These are phyloP conservation scores for Ramalina peruviana DNA, from an alignment of 495 filamentous ascomycete species.

Conservation along the genomic window DNA sequence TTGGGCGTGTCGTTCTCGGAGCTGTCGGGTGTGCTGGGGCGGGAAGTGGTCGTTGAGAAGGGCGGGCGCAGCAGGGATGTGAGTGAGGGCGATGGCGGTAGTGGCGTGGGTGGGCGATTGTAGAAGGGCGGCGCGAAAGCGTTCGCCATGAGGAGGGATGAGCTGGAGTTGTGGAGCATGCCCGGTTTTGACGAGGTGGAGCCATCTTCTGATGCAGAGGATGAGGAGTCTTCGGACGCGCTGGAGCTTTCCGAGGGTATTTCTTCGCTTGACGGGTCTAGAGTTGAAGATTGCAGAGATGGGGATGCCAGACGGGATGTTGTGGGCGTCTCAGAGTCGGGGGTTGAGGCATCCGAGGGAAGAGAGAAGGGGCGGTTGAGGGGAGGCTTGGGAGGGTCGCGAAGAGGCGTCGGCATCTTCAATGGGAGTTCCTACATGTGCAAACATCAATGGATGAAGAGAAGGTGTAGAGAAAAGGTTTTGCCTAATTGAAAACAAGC, in stretches of 20 bases:
- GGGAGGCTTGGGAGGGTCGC: too few species aligned
- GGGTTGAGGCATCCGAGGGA: too few species aligned
- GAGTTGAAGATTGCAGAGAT: not conserved
- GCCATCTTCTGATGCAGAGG: constrained; percentile 1
- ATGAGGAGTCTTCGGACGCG: constrained; percentile 1
- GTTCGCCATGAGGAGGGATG: constrained; percentile 22
- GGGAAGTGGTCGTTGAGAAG: constrained; percentile 55
- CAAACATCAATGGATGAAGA: too few species aligned
- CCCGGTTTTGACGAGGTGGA: not conserved
- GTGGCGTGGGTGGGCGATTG: constrained; percentile 71
- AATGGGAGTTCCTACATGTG: too few species aligned
- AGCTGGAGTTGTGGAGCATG: constrained; percentile 20
- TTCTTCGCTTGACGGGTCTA: not conserved
- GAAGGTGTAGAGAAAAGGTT: too few species aligned
- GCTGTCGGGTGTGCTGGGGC: constrained; percentile 81
- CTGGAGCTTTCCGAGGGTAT: not conserved
- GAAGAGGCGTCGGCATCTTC: too few species aligned
- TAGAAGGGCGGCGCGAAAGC: constrained; percentile 82
- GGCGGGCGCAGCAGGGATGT: constrained; percentile 83
- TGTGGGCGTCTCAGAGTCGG: too few species aligned
- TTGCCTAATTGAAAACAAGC: too few species aligned
- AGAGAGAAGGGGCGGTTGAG: too few species aligned
- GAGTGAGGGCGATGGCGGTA: constrained; percentile 85
- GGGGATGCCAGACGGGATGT: too few species aligned
- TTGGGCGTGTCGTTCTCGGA: constrained; percentile 68